phyloP scores from a whole-genome alignment of 2,329 filamentous ascomycete genomes.

The Nigrospora osmanthi region DNA sequence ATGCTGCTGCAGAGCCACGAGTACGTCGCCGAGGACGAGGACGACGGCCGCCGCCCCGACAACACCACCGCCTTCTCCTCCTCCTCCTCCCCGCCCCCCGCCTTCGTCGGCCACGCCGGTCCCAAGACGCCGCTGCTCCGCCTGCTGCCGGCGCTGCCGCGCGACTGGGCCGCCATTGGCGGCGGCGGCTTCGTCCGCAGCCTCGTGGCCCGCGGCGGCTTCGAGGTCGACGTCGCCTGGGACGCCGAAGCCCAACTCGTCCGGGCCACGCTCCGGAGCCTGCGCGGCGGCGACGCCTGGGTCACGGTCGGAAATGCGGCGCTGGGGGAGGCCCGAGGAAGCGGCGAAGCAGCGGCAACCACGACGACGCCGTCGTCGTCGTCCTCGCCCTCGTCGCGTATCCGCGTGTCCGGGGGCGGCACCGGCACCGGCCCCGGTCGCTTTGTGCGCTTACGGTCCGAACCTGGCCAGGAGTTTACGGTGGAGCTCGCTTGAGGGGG shows the following conservation, averaged over 20 bases:
- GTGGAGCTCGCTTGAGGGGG: no score
- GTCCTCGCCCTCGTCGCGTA: no score
- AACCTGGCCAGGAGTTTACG: no score
- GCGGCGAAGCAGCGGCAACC: not conserved
- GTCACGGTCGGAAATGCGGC: not conserved
- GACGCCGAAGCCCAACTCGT: not conserved
- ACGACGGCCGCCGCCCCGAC: no score
- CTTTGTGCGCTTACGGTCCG: no score
- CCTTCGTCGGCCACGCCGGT: no score
- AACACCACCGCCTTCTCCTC: no score
- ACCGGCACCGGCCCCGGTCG: no score
- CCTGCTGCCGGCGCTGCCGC: constrained; percentile 6
- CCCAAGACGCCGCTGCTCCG: no score
- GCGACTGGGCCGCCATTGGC: not conserved
- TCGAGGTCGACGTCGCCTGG: constrained; percentile 6
- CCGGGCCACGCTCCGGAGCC: not conserved
- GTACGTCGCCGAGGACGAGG: constrained; percentile 1
- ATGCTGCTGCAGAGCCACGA: constrained; percentile 29
- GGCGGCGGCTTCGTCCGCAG: not conserved
- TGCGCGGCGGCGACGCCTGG: not conserved
- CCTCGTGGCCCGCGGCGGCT: constrained; percentile 6
- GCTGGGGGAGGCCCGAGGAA: not conserved
- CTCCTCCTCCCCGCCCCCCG: no score
- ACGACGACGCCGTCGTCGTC: no score
- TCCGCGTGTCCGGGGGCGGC: no score